Evolutionary conservation across 768 basidiomycete species (phyloP).

Genomic region (Suillus plorans): DNA sequence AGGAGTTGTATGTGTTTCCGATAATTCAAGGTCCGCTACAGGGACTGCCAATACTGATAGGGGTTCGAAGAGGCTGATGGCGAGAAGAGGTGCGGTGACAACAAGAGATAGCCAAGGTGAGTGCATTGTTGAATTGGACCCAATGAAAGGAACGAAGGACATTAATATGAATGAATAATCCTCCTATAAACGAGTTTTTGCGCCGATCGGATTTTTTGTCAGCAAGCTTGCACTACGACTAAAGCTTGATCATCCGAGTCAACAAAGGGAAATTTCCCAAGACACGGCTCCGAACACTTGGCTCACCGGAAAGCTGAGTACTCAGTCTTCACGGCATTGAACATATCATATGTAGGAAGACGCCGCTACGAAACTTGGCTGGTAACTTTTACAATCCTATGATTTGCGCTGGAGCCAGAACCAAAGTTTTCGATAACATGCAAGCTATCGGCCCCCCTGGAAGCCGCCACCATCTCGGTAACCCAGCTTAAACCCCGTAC

Average conservation of each 20-base stretch:
- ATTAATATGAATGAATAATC: background rate
- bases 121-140: slow-evolving; percentile 13
- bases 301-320: too few species aligned
- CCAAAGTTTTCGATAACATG: too few species aligned
- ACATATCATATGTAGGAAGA: too few species aligned
- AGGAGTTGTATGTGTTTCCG: background rate
- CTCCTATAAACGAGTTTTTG: background rate
- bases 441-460: too few species aligned
- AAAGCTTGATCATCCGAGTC: background rate
- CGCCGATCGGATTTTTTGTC: slow-evolving; percentile 7
- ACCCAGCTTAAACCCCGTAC: background rate
- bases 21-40: background rate
- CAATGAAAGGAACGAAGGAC: background rate
- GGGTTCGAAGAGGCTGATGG: slow-evolving; percentile 8
- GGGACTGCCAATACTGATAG: background rate
- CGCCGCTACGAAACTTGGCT: too few species aligned
- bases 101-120: background rate
- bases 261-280: background rate
- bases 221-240: background rate
- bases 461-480: background rate
- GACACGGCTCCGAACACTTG: background rate
- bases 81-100: background rate
- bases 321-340: too few species aligned
- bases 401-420: too few species aligned
- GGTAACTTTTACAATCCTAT: too few species aligned